Conservation (phyloP, 1,139 yeast genomes). For the Taphrina betulina region DNA sequence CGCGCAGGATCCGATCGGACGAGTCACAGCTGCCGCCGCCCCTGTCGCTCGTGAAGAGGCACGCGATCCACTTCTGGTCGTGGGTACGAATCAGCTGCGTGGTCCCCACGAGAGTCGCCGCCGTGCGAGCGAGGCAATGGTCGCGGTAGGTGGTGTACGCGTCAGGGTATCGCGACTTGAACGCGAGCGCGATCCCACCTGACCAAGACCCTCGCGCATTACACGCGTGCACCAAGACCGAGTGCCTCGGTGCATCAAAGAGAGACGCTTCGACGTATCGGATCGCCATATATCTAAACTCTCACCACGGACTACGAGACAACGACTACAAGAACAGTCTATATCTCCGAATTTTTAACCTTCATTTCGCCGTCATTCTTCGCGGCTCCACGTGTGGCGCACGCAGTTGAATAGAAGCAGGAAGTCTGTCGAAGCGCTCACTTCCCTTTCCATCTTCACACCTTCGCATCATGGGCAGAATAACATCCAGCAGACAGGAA, state of each 20-base stretch:
- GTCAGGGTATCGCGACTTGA: constrained; percentile 2
- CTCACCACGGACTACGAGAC: too few species aligned
- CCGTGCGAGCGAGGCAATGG: neutral
- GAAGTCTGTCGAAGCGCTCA: too few species aligned
- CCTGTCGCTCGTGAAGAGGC: constrained; percentile 26
- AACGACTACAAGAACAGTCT: too few species aligned
- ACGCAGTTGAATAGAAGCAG: too few species aligned
- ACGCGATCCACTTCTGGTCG: constrained; percentile 2
- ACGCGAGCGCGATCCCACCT: constrained; percentile 11
- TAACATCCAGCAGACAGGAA: neutral
- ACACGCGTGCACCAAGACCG: constrained; percentile 24
- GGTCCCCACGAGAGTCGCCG: constrained; percentile 7
- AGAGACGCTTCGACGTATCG: constrained; percentile 3
- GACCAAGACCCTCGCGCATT: constrained; percentile 22
- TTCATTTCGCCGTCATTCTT: too few species aligned
- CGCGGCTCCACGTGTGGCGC: too few species aligned
- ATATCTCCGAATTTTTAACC: too few species aligned
- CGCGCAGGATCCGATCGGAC: neutral
- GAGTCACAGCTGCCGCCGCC: constrained; percentile 8
- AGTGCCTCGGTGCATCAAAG: constrained; percentile 3
- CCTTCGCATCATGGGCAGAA: constrained; percentile 8
- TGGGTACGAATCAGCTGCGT: constrained; percentile 1
- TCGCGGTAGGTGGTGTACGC: neutral
- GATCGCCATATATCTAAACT: too few species aligned
- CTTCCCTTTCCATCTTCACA: too few species aligned